phyloP scores from a whole-genome alignment of 805 yeast species.

The Myxozyma geophila region DNA sequence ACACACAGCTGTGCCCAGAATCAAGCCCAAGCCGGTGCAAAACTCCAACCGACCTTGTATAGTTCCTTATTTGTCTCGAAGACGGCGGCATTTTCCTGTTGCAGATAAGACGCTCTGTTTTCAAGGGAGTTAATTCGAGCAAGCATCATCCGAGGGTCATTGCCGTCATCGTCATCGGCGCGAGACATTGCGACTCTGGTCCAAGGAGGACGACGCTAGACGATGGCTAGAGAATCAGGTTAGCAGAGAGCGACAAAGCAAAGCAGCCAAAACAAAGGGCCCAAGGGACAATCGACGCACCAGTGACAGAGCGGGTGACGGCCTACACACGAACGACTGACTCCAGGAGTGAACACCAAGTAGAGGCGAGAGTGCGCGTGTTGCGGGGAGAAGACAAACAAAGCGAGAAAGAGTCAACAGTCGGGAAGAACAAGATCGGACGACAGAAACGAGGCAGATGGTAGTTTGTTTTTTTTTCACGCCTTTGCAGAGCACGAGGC shows the following conservation, averaged over 20 bases:
- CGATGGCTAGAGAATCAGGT: not conserved
- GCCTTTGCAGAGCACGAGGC: not conserved
- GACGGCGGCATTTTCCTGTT: constrained; percentile 29
- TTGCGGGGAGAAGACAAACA: too few species aligned
- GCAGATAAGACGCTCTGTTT: constrained; percentile 23
- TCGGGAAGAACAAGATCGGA: too few species aligned
- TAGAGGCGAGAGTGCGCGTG: too few species aligned
- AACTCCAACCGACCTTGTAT: constrained; percentile 21
- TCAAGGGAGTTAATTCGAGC: constrained; percentile 29
- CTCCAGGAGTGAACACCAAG: too few species aligned
- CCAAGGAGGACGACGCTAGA: constrained; percentile 3
- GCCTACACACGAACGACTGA: too few species aligned
- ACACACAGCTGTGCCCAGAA: not conserved
- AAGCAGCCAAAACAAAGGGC: not conserved
- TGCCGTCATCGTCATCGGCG: constrained; percentile 7
- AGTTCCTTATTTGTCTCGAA: constrained; percentile 28
- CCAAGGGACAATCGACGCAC: too few species aligned
- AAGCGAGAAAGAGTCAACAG: too few species aligned
- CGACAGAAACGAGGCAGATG: too few species aligned
- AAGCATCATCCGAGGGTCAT: constrained; percentile 25
- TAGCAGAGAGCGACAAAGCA: not conserved
- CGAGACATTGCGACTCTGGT: constrained; percentile 6
- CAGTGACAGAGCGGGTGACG: too few species aligned
- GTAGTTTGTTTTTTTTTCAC: too few species aligned
- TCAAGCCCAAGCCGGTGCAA: not conserved